A percentile compares a stretch with the other conserved stretches of the same genome.
Conservation (phyloP, 2,329 filamentous ascomycete species). For the Ophiostoma sp. region DNA sequence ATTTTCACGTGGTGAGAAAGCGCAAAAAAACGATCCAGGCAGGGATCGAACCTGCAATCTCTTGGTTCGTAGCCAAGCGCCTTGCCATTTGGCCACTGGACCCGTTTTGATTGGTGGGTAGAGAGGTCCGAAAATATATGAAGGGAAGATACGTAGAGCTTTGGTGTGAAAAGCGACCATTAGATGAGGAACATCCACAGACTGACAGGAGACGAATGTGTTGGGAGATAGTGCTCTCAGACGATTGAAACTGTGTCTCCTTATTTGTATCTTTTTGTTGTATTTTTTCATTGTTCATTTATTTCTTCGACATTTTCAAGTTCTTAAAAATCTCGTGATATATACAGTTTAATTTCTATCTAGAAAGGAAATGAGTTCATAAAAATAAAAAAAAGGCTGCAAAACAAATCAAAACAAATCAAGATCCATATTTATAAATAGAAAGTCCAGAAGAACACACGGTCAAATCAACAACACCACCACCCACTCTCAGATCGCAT, state of each 20-base stretch:
- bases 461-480: background rate
- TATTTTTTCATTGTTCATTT: no score
- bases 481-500: background rate
- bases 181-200: no score
- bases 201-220: no score
- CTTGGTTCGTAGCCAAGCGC: constrained; percentile 43
- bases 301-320: no score
- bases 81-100: constrained; percentile 39
- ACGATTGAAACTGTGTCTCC: no score
- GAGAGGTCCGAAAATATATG: background rate
- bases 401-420: background rate
- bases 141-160: background rate
- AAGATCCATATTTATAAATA: no score
- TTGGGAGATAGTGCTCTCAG: no score
- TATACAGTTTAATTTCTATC: background rate
- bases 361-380: no score
- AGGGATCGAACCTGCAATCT: constrained; percentile 43
- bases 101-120: constrained; percentile 21
- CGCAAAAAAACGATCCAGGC: constrained; percentile 32
- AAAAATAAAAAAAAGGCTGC: background rate
- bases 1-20: background rate
- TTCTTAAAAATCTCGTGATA: no score
- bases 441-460: background rate
- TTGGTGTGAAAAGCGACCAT: no score
- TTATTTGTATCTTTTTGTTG: no score